Percentiles rank a stretch among this genome's conserved stretches.
Evolutionary conservation across 768 basidiomycete species (phyloP).

Genomic region (Favolaschia claudopus): DNA sequence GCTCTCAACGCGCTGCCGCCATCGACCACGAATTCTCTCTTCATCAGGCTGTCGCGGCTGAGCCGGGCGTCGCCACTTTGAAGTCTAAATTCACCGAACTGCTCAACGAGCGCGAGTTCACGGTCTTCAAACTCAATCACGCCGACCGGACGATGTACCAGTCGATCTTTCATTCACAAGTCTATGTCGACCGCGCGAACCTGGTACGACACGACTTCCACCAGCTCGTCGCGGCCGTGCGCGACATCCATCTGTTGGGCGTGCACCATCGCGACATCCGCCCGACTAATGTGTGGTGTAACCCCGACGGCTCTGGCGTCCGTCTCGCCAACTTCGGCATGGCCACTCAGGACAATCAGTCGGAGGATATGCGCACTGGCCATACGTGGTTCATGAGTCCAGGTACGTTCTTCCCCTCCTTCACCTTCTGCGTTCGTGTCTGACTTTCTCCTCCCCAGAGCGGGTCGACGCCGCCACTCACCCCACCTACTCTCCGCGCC

Average conservation of each 20-base stretch:
- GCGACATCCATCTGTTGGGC: neutral
- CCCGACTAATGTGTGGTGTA: neutral
- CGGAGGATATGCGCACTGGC: neutral
- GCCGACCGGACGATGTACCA: neutral
- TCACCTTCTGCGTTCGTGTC: neutral
- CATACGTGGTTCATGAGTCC: neutral
- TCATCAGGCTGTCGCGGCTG: neutral
- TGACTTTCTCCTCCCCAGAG: neutral
- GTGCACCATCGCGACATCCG: conserved; percentile 7
- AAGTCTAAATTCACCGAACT: neutral
- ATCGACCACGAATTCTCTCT: neutral
- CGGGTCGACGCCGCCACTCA: neutral
- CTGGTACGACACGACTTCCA: neutral
- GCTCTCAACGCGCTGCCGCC: neutral
- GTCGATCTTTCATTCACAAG: neutral
- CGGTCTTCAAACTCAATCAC: neutral
- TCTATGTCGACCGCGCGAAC: neutral
- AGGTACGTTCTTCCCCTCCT: conserved; percentile 1
- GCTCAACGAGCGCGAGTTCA: neutral
- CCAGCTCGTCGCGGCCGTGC: conserved; percentile 7
- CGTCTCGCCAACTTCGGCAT: neutral
- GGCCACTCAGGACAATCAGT: neutral
- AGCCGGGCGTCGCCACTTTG: neutral
- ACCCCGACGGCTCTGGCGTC: neutral
- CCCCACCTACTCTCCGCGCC: neutral